Conservation (phyloP, 2,329 filamentous ascomycete genomes). For the Verruconis gallopava region DNA sequence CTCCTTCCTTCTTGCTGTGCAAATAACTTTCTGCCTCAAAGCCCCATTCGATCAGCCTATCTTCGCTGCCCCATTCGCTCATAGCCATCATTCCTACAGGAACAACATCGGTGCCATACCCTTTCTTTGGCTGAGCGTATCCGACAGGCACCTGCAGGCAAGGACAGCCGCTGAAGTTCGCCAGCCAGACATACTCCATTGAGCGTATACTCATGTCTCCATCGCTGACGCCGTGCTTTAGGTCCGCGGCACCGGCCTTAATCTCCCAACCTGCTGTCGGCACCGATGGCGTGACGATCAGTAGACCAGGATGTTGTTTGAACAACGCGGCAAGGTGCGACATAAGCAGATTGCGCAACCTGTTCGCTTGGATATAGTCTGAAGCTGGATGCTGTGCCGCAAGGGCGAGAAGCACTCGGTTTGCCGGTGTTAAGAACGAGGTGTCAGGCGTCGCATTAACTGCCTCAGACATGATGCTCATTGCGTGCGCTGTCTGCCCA, state of each 20-base stretch:
- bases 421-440: slow-evolving; percentile 48
- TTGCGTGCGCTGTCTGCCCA: slow-evolving; percentile 63
- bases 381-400: slow-evolving; percentile 50
- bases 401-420: slow-evolving; percentile 55
- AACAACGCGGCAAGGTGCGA: slow-evolving; percentile 61
- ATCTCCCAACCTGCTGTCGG: slow-evolving; percentile 66
- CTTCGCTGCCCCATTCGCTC: slow-evolving; percentile 42
- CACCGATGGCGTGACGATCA: slow-evolving; percentile 68
- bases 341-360: slow-evolving; percentile 66
- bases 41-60: slow-evolving; percentile 39
- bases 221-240: slow-evolving; percentile 54
- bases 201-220: slow-evolving; percentile 58
- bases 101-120: slow-evolving; percentile 37
- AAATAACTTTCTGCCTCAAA: slow-evolving; percentile 38
- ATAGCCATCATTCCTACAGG: slow-evolving; percentile 43
- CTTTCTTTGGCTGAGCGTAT: slow-evolving; percentile 47
- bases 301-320: slow-evolving; percentile 55
- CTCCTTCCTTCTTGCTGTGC: slow-evolving; percentile 22
- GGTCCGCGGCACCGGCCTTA: slow-evolving; percentile 45
- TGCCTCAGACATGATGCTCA: slow-evolving; percentile 63
- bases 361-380: slow-evolving; percentile 61
- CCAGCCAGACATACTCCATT: slow-evolving; percentile 78
- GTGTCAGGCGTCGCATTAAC: slow-evolving; percentile 32
- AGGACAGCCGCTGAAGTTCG: slow-evolving; percentile 71
- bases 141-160: slow-evolving; percentile 63